Percentiles rank a stretch among this genome's conserved stretches.
These are phyloP conservation scores for Colletotrichum cuscutae DNA, from an alignment of 2,329 filamentous ascomycete genomes.

Conservation along the genomic window DNA sequence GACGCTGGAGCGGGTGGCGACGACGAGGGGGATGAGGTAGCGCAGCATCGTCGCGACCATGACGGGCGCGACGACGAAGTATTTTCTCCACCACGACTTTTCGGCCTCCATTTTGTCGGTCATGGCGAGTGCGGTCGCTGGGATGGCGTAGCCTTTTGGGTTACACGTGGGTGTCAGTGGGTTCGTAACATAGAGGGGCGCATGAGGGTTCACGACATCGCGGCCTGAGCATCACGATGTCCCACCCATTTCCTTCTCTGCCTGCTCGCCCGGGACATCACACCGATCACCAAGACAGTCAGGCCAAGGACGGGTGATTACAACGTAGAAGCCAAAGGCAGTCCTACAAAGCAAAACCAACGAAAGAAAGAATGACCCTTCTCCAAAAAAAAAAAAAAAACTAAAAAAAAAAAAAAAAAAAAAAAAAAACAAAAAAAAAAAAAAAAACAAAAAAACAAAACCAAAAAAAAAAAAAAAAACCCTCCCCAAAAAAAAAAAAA, in stretches of 20 bases:
- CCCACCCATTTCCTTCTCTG: too few relatives aligned
- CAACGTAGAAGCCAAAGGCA: too few relatives aligned
- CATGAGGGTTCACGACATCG: too few relatives aligned
- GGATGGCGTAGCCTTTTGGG: slow-evolving; percentile 42
- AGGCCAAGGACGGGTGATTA: too few relatives aligned
- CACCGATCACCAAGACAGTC: too few relatives aligned
- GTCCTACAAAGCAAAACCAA: neutral
- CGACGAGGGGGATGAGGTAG: slow-evolving; percentile 45
- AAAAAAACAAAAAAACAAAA: neutral
- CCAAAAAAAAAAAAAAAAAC: neutral
- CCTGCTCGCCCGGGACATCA: too few relatives aligned
- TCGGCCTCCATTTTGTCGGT: slow-evolving; percentile 39
- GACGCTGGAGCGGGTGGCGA: slow-evolving; percentile 43
- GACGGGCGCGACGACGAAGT: slow-evolving; percentile 42
- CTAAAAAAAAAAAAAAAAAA: neutral
- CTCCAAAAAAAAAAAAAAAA: neutral
- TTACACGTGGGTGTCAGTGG: too few relatives aligned
- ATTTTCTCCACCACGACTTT: slow-evolving; percentile 25
- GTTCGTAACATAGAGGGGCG: too few relatives aligned
- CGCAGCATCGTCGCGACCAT: slow-evolving; percentile 27
- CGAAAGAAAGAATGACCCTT: neutral
- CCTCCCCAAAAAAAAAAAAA: too few relatives aligned
- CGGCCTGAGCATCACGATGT: too few relatives aligned
- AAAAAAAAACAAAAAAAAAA: neutral
- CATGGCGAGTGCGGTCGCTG: slow-evolving; percentile 43